A percentile compares a stretch with the other conserved stretches of the same genome.
phyloP scores from a whole-genome alignment of 2,329 filamentous ascomycete species.

The Ambrosiella xylebori region DNA sequence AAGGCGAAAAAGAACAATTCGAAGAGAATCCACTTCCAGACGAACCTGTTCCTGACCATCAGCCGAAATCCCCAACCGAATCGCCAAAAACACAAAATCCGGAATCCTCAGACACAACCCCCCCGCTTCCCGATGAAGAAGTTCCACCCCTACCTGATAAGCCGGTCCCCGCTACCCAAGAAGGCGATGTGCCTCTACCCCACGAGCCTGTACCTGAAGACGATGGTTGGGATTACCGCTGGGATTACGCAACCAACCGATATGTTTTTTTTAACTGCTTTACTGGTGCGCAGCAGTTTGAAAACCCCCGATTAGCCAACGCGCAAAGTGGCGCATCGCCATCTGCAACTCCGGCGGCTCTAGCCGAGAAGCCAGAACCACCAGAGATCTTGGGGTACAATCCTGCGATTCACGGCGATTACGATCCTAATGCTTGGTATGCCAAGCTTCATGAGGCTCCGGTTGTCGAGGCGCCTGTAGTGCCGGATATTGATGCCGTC shows the following conservation, averaged over 20 bases:
- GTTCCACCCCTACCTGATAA: slow-evolving; percentile 12
- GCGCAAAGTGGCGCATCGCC: neutral
- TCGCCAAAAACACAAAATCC: neutral
- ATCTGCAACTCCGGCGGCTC: slow-evolving; percentile 19
- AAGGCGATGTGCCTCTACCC: slow-evolving; percentile 22
- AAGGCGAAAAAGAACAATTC: too few species aligned
- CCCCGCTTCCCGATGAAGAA: slow-evolving; percentile 23
- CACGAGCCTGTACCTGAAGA: slow-evolving; percentile 35
- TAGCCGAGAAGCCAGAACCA: slow-evolving; percentile 17
- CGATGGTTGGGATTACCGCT: slow-evolving; percentile 66
- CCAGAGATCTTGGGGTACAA: slow-evolving; percentile 52
- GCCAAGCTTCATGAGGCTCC: slow-evolving; percentile 37
- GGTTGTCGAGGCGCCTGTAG: slow-evolving; percentile 16
- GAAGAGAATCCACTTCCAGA: neutral
- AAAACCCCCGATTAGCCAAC: slow-evolving; percentile 59
- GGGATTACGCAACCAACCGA: slow-evolving; percentile 49
- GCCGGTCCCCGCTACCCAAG: slow-evolving; percentile 3
- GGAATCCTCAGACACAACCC: slow-evolving; percentile 14
- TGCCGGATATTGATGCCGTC: slow-evolving; percentile 16
- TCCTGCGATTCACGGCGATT: slow-evolving; percentile 87
- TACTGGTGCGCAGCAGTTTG: slow-evolving; percentile 61
- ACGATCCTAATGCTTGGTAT: slow-evolving; percentile 92
- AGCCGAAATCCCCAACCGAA: too few species aligned
- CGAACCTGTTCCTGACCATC: neutral
- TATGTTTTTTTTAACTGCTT: slow-evolving; percentile 80